phyloP scores from a whole-genome alignment of 306 rosid genomes.

The Malus sieversii region DNA sequence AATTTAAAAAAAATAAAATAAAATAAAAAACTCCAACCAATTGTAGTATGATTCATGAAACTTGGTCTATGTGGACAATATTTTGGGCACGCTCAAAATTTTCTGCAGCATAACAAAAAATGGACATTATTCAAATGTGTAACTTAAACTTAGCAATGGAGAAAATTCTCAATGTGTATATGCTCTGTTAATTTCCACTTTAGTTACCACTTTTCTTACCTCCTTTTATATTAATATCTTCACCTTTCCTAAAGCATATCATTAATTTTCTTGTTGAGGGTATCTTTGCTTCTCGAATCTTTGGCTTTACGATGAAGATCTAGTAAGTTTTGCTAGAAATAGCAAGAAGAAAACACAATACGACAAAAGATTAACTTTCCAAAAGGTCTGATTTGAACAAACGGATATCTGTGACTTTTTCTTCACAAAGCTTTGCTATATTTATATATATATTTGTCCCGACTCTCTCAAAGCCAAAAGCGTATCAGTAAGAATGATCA shows the following conservation, averaged over 20 bases:
- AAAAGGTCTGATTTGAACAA: conserved; percentile 12
- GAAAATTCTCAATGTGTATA: no score
- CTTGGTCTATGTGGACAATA: no score
- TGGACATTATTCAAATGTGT: no score
- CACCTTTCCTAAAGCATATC: background rate
- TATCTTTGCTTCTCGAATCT: conserved; percentile 52
- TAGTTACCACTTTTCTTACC: background rate
- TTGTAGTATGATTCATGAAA: no score
- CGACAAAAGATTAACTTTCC: conserved; percentile 10
- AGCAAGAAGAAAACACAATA: conserved; percentile 1
- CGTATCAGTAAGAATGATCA: background rate
- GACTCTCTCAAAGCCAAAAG: conserved; percentile 8
- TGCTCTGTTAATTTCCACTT: background rate
- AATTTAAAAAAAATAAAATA: no score
- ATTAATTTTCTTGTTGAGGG: conserved; percentile 42
- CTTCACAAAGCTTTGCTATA: background rate
- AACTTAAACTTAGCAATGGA: no score
- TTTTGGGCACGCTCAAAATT: no score
- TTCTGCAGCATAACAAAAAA: no score
- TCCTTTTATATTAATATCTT: background rate
- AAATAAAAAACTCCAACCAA: no score
- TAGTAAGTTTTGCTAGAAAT: conserved; percentile 6
- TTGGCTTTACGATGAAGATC: conserved; percentile 28
- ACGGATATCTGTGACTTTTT: conserved; percentile 26
- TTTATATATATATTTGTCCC: conserved; percentile 20